Evolutionary conservation across 2,329 filamentous ascomycete species (phyloP), one percentile per base, ranked within the genome.

Genomic region (Microsporum canis): DNA sequence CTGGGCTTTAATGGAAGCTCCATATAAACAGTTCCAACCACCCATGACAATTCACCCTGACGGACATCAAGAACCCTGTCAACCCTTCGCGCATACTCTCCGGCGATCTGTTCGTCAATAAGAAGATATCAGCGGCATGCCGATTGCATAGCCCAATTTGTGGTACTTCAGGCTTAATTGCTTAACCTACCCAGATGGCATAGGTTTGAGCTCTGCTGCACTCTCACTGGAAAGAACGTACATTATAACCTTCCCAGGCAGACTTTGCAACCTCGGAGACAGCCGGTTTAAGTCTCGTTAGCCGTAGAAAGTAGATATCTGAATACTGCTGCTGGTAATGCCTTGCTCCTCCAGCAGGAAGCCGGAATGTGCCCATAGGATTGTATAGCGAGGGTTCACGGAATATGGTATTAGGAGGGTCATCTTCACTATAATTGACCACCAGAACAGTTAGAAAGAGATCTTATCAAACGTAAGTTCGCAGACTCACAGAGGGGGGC

Each of bases 1-100:
- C 95, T 95, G 0, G 95, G 94, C 77, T 99, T 99, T 69, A 96
- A 75, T 1, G 88, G 84, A 89, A 99, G 91, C 65, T 97, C 90
- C 88, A 97, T 95, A 73, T 95, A 99, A 36, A 97, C 85, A 0
- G 94, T 99, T 14, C 95, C 94, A 0, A 87, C 82, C 14, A 99
- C 88, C 91, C 92, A 99, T 77, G 92, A 97, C 39, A 97, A 79
- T 76, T 96, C 86, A 65, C 94, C 94, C 77, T 97, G 94, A 63
- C 92, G 85, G 58, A 99, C 94, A 75, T 99, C 92, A 34, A 99
- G 82, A 63, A 99, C 94, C 67, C 94, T 82, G 36, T 96, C 89
- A 14, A 95, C 91, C 66, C 81, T 84, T 66, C 81, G 82, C 8
- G 89, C 89, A 61, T 78, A 78, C 71, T 96, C 89, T 41, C 85